Evolutionary conservation across 2,329 filamentous ascomycete genomes (phyloP).

Genomic region (Diaporthe vaccinii): DNA sequence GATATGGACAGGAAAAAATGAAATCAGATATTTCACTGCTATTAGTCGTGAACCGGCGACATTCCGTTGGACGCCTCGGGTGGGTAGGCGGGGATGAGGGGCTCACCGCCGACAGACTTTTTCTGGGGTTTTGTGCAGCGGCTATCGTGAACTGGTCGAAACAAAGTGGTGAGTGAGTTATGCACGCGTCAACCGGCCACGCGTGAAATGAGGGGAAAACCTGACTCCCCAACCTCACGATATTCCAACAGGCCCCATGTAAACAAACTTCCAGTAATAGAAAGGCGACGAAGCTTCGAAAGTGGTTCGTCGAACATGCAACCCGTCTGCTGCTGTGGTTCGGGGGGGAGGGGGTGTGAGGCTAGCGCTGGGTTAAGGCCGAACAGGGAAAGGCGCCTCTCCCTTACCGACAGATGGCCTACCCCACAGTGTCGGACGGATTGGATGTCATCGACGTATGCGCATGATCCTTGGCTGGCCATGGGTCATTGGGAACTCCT

Average conservation of each 20-base stretch:
- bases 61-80: conserved; percentile 20
- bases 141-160: conserved; percentile 33
- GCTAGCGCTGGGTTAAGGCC: conserved; percentile 36
- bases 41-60: conserved; percentile 17
- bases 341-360: conserved; percentile 10
- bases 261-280: conserved; percentile 36
- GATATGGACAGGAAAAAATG: background rate
- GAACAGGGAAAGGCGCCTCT: conserved; percentile 26
- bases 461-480: conserved; percentile 19
- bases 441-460: conserved; percentile 24
- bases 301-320: conserved; percentile 33
- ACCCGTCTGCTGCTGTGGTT: conserved; percentile 15
- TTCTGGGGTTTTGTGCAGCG: conserved; percentile 21
- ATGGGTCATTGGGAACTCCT: conserved; percentile 16
- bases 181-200: conserved; percentile 30
- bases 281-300: conserved; percentile 19
- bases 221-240: conserved; percentile 35
- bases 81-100: conserved; percentile 12
- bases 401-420: conserved; percentile 24
- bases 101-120: conserved; percentile 30
- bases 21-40: background rate
- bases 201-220: background rate
- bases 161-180: background rate
- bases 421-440: conserved; percentile 32
- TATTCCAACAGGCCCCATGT: conserved; percentile 32